Conservation (phyloP, 2,329 filamentous ascomycete genomes). For the Paecilomyces sp. region DNA sequence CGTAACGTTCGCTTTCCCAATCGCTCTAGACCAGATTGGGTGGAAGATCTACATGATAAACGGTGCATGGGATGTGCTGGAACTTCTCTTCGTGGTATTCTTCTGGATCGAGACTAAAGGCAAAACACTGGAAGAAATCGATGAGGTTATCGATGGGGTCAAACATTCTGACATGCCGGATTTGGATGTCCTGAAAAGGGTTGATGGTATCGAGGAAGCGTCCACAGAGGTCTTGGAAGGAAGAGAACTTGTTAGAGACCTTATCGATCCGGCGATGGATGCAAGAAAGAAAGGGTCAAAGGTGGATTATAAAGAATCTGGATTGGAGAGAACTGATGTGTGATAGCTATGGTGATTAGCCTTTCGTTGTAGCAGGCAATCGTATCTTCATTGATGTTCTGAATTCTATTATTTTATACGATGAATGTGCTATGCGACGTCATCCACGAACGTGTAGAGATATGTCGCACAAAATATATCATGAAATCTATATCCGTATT, state of each 20-base stretch:
- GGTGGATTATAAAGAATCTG: neutral
- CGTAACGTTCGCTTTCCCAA: constrained; percentile 37
- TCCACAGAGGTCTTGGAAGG: neutral
- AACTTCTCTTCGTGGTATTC: neutral
- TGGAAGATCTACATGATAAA: constrained; percentile 46
- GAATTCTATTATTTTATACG: no score
- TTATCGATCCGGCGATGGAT: neutral
- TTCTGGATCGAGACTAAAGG: neutral
- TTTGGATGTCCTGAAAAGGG: neutral
- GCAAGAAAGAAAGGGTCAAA: neutral
- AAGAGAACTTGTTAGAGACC: neutral
- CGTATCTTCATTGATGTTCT: neutral
- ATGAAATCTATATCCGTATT: neutral
- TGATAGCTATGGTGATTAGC: neutral
- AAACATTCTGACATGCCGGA: neutral
- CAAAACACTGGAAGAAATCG: neutral
- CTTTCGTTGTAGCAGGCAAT: no score
- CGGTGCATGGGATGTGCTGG: constrained; percentile 34
- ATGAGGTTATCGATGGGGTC: neutral
- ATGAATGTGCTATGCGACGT: no score
- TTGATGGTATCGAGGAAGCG: neutral
- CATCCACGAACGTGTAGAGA: no score
- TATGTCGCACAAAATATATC: no score
- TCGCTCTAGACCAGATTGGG: constrained; percentile 35
- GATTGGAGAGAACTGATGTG: neutral